Conservation (phyloP, 305 asterid species). For the Lippia alba region DNA sequence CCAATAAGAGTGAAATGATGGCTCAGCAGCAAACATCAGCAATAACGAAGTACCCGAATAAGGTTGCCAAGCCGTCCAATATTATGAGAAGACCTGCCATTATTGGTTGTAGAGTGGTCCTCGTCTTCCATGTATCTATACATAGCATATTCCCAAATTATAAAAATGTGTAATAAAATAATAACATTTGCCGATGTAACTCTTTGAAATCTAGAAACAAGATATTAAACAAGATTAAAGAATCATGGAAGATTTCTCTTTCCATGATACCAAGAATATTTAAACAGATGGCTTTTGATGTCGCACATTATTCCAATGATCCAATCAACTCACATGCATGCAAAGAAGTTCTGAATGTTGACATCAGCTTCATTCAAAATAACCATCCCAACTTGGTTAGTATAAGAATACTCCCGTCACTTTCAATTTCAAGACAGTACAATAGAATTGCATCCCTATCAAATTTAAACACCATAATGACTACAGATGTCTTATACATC, state of each 20-base stretch:
- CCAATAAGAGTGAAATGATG: constrained; percentile 9
- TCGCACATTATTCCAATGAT: constrained; percentile 9
- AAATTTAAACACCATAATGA: neutral
- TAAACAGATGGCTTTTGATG: constrained; percentile 9
- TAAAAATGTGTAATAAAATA: constrained; percentile 20
- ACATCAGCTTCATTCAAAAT: constrained; percentile 16
- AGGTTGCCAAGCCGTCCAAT: constrained; percentile 94
- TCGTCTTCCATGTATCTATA: constrained; percentile 82
- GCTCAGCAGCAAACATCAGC: constrained; percentile 18
- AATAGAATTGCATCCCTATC: neutral
- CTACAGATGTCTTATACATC: neutral
- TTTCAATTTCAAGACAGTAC: neutral
- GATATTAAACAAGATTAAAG: neutral
- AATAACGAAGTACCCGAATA: constrained; percentile 65
- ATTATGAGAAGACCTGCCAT: constrained; percentile 83
- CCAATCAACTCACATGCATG: constrained; percentile 25
- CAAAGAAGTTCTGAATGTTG: neutral
- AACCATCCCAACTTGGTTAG: neutral
- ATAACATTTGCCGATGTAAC: neutral
- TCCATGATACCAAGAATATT: constrained; percentile 7
- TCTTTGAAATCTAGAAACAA: neutral
- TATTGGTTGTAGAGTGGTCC: constrained; percentile 67
- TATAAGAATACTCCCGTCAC: neutral
- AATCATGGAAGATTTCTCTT: constrained; percentile 1
- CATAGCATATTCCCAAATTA: constrained; percentile 16